Conservation (phyloP, 2,329 filamentous ascomycete genomes). For the Alternaria dauci region DNA sequence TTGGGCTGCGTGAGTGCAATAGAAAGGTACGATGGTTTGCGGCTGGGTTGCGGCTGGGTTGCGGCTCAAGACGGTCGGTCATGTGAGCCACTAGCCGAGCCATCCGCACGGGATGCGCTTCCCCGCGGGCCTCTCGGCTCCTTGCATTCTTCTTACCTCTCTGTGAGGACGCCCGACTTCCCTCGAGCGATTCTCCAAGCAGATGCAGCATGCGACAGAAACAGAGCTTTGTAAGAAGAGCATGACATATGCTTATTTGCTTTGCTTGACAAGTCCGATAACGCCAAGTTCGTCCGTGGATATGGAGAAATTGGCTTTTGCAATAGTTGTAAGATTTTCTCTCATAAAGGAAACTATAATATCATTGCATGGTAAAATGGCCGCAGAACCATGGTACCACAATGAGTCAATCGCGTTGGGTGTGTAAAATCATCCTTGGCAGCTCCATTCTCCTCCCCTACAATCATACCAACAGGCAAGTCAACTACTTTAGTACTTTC, state of each 20-base stretch:
- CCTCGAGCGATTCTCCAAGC: background rate
- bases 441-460: too few relatives aligned
- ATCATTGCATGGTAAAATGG: background rate
- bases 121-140: background rate
- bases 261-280: background rate
- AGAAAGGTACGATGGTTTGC: slow-evolving; percentile 1
- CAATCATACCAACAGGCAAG: too few relatives aligned
- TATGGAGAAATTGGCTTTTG: background rate
- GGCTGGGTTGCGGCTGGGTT: slow-evolving; percentile 1
- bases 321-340: background rate
- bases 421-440: background rate
- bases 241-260: background rate
- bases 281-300: background rate
- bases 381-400: background rate
- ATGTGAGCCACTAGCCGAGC: slow-evolving; percentile 17
- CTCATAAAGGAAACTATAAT: too few relatives aligned
- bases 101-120: slow-evolving; percentile 1
- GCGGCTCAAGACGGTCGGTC: slow-evolving; percentile 5
- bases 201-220: background rate
- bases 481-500: too few relatives aligned
- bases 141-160: background rate
- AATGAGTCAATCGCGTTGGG: background rate
- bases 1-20: background rate
- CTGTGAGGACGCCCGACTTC: background rate
- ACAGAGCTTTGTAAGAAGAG: background rate